Evolutionary conservation across 352 stramenopile species (phyloP).

Genomic region (Pythium phragmitis): DNA sequence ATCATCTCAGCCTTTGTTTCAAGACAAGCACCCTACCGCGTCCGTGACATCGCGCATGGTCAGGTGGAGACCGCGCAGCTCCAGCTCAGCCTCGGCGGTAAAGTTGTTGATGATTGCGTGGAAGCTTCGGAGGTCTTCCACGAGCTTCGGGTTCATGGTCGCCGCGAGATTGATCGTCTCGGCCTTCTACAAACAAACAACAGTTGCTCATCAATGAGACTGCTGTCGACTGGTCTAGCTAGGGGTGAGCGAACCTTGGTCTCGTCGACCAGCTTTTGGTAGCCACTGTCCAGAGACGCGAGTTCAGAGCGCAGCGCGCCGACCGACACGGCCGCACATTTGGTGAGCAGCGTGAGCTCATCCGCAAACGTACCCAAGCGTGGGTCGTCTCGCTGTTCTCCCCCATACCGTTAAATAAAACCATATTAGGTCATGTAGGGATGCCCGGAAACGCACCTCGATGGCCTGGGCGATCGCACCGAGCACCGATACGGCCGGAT

Average conservation of each 20-base stretch:
- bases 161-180: background rate
- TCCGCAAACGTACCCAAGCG: background rate
- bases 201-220: background rate
- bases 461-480: background rate
- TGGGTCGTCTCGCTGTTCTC: background rate
- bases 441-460: background rate
- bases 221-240: background rate
- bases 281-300: background rate
- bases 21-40: background rate
- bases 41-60: background rate
- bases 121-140: background rate
- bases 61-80: background rate
- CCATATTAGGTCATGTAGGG: background rate
- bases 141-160: background rate
- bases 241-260: background rate
- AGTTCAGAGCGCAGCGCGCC: constrained; percentile 2
- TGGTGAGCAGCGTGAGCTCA: background rate
- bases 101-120: background rate
- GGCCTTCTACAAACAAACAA: background rate
- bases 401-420: background rate
- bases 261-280: background rate
- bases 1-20: no score
- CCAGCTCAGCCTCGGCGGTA: constrained; percentile 6
- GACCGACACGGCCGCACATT: background rate
- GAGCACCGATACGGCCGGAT: background rate